Base-by-base conservation (phyloP, 129 eudicot genomes). In the Escallonia herrerae region DNA sequence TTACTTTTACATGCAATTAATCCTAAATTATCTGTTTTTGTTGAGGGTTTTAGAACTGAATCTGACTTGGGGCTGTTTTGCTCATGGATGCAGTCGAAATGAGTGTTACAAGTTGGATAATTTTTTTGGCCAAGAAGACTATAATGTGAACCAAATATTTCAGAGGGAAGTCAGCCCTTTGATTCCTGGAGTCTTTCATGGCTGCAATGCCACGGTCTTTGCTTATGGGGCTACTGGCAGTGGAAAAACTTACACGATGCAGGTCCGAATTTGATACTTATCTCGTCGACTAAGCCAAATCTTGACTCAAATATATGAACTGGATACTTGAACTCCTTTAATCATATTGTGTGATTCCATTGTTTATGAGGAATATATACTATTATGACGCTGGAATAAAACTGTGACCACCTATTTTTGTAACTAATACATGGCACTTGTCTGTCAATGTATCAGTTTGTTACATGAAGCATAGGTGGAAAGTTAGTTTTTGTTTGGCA, bases 201-300 rank as follows among this genome's bases (percentile, higher is more conserved):
- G 99, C 13, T 86, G 54, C 54, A 94, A 89, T 70, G 87, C 90
- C 3, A 94, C 99, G 7, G 83, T 94, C 10, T 94, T 94, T 63
- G 95, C 97, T 53, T 94, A 86, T 72, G 99, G 99, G 46, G 99
- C 99, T 75, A 86, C 97, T 45, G 97, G 95, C 15, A 94, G 99
- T 56, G 99, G 99, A 7, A 94, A 94, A 47, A 94, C 97, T 15
- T 94, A 81, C 72, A 89, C 95, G 2, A 89, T 94, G 97, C 97
- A 94, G 99, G 99, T 93, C 40, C 33, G 33, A 22, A 61, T 4
- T 58, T 56, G 6, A n/a, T 15, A 13, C 37, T 22, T 9, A 8
- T 53, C 40, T 22, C 33, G 33, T 22, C 33, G 33, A 22, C 33
- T 22, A 22, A 22, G 33, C 33, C 33, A 22, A 22, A 22, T 22